Evolutionary conservation across 345 rosid genomes (phyloP), one percentile per base, ranked within the genome.

Genomic region (Eucalyptus lansdowneana): DNA sequence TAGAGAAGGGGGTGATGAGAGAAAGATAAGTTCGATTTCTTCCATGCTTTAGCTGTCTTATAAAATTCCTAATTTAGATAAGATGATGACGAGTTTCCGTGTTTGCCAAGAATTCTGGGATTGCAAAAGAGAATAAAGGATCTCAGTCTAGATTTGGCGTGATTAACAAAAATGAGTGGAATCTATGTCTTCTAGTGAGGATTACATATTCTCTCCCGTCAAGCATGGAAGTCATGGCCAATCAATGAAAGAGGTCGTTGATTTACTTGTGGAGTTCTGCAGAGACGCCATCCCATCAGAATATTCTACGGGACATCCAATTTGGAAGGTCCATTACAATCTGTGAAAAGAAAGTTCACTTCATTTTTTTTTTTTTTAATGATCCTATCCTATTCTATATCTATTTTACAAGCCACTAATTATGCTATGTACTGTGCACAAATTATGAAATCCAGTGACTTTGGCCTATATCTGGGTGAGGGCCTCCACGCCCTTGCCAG

Each of bases 401-500:
- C 58, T 21, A 53, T 53, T 53, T 53, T 53, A 53, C 5, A 53
- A 53, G 25, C 58, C 58, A 53, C 58, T 53, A 53, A 3, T 53
- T 53, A 8, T 53, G 11, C 11, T 53, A 53, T 53, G 58, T 53
- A 19, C 0, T 2, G 25, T 53, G 58, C 25, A 53, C 58, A 53
- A 21, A 53, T 53, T 53, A 53, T 53, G 5, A 53, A 53, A 53
- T 53, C 58, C 0, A 53, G 4, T 53, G 25, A 53, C 58, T 21
- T 53, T 53, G 21, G 11, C 58, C 11, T 53, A 53, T 1, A 8
- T 53, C 5, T 53, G 1, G 10, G 25, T 19, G 58, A 53, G 58
- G 25, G 25, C 25, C 58, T 53, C 58, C 25, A 53, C 1, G 0
- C 58, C 25, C 58, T 53, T 21, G 0, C 58, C 1, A 19, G 0